Base-by-base conservation (phyloP, 1,284 basidiomycete genomes). In the Schizophyllum commune region DNA sequence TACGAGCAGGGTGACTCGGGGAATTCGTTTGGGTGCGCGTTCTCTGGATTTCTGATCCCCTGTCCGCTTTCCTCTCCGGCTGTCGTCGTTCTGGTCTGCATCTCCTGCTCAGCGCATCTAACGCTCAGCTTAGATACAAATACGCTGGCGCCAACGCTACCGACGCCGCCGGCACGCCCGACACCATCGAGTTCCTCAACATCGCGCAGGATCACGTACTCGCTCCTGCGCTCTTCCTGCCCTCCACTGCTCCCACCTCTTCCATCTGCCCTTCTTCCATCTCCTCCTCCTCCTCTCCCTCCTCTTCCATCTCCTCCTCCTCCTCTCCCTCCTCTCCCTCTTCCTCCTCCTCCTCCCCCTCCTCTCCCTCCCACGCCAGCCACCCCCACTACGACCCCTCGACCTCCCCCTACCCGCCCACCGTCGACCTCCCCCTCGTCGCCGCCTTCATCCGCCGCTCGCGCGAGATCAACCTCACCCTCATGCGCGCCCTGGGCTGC, bases 1-100 rank as follows among this genome's bases (percentile, higher is more conserved):
- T 88, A 76, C 64, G 86, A 87, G 66, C 85, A 88, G 69, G 86
- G 88, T 0, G 82, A 88, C 65, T 73, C 72, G 5, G 87, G 87
- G 0, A 72, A 73, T 62, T 86, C 84, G 0, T 85, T 84, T 60
- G 88, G 88, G 82, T 83, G 63, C 34, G 74, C n/a, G n/a, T n/a
- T n/a, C n/a, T n/a, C n/a, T 60, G 13, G 20, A 19, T 17, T 34
- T 34, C 32, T 7, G 32, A 9, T 17, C n/a, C 13, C 27, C 20
- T 34, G 20, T 22, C 56, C 19, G 32, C 20, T 8, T 27, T 55
- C 53, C 19, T 27, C 53, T 54, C n/a, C 17, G 6, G 6, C 17
- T n/a, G n/a, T 22, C 52, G 52, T 8, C 52, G 21, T 54, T 39
- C 34, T n/a, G n/a, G n/a, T n/a, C n/a, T n/a, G n/a, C n/a, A n/a